Percentiles rank a stretch among this genome's conserved stretches.
These are phyloP conservation scores for Thelephora ganbajun DNA, from an alignment of 768 basidiomycete species.

Conservation along the genomic window DNA sequence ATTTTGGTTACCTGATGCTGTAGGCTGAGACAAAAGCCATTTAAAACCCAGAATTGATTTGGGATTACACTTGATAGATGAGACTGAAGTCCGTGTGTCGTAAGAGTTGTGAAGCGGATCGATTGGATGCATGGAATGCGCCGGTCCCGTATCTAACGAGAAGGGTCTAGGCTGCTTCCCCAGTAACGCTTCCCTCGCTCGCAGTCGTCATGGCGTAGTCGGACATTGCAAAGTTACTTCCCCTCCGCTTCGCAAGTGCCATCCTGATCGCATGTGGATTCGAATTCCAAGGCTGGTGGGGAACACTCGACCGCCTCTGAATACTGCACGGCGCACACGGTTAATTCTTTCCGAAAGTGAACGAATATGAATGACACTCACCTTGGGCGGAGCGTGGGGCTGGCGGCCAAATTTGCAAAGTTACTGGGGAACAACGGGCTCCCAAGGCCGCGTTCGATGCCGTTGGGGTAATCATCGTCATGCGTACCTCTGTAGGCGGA, in stretches of 20 bases:
- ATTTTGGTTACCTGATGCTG: no score
- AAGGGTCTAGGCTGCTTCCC: slow-evolving; percentile 4
- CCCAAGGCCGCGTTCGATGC: slow-evolving; percentile 56
- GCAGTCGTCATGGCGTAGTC: slow-evolving; percentile 29
- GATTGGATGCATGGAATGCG: no score
- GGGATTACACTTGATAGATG: no score
- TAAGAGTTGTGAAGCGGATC: no score
- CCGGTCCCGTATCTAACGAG: no score
- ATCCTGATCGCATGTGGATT: slow-evolving; percentile 13
- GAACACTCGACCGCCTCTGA: slow-evolving; percentile 1
- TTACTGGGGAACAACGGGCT: slow-evolving; percentile 73
- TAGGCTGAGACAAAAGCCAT: no score
- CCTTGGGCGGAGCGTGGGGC: slow-evolving; percentile 51
- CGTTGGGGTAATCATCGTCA: slow-evolving; percentile 27
- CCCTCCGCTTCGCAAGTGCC: slow-evolving; percentile 23
- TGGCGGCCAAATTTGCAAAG: slow-evolving; percentile 53
- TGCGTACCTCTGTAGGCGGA: slow-evolving; percentile 4
- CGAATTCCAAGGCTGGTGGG: slow-evolving; percentile 15
- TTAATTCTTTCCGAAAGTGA: not conserved
- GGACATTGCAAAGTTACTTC: slow-evolving; percentile 25
- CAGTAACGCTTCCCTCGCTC: slow-evolving; percentile 22
- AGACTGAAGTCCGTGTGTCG: no score
- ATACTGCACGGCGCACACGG: not conserved
- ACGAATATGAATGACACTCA: slow-evolving; percentile 14
- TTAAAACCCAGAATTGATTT: no score